These are phyloP conservation scores for Pseudotsuga menziesii DNA, from an alignment of 75 land plant species.

Conservation along the genomic window DNA sequence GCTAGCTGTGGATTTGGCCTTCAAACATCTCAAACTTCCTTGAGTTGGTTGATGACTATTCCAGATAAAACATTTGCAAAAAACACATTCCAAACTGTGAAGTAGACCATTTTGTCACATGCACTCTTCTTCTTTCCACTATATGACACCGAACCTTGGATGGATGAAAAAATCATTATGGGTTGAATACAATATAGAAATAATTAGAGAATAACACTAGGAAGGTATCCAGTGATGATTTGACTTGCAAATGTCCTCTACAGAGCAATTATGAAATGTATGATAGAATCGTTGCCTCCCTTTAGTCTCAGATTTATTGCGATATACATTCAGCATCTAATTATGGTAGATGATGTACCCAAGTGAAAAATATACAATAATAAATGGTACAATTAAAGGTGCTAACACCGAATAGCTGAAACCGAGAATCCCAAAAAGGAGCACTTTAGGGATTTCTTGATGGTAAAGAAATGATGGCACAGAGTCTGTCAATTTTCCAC, in stretches of 20 bases:
- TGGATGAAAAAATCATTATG: slow-evolving; percentile 63
- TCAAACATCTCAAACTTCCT: no score
- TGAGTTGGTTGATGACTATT: slow-evolving; percentile 46
- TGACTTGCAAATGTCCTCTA: slow-evolving; percentile 56
- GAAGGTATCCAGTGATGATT: slow-evolving; percentile 82
- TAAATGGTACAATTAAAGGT: slow-evolving; percentile 78
- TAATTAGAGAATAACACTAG: slow-evolving; percentile 63
- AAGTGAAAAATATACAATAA: slow-evolving; percentile 73
- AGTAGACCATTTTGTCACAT: slow-evolving; percentile 70
- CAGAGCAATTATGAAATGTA: no score
- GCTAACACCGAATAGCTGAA: slow-evolving; percentile 79
- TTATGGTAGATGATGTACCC: slow-evolving; percentile 85
- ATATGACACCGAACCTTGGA: slow-evolving; percentile 74
- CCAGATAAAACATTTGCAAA: slow-evolving; percentile 74
- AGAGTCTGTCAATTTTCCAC: slow-evolving; percentile 18
- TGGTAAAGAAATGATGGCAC: slow-evolving; percentile 72
- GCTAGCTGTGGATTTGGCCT: no score
- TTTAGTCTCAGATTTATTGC: no score
- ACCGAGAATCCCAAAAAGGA: slow-evolving; percentile 81
- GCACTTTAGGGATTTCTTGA: slow-evolving; percentile 73
- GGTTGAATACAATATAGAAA: slow-evolving; percentile 69
- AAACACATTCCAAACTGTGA: slow-evolving; percentile 83
- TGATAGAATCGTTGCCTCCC: no score
- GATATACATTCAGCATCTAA: no score
- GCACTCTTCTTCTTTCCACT: slow-evolving; percentile 84